These are phyloP conservation scores for Triangularia verruculosa DNA, from an alignment of 2,329 filamentous ascomycete genomes.

Conservation along the genomic window DNA sequence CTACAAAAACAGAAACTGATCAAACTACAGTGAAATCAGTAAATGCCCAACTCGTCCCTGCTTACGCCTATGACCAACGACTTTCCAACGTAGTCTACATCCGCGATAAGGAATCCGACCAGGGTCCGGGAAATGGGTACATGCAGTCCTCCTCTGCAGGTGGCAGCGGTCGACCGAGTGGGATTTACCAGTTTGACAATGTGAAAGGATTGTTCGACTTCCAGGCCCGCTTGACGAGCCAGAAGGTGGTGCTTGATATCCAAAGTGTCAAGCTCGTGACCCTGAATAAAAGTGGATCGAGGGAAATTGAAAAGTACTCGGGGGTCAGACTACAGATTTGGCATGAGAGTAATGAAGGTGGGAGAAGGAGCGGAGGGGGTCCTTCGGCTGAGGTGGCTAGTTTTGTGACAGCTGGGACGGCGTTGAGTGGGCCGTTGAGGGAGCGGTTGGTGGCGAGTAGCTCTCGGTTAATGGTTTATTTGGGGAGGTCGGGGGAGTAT, in stretches of 20 bases:
- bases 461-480: constrained; percentile 29
- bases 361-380: constrained; percentile 10
- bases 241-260: constrained; percentile 32
- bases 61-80: constrained; percentile 32
- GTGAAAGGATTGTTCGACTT: constrained; percentile 30
- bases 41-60: constrained; percentile 31
- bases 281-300: constrained; percentile 22
- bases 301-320: constrained; percentile 27
- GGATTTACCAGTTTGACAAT: constrained; percentile 30
- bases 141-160: constrained; percentile 10
- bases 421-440: constrained; percentile 29
- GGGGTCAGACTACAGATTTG: constrained; percentile 31
- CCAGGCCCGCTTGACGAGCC: constrained; percentile 30
- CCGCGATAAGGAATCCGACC: constrained; percentile 29
- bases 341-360: constrained; percentile 27
- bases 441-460: constrained; percentile 26
- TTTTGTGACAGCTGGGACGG: constrained; percentile 31
- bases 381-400: constrained; percentile 27
- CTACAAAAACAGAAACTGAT: neutral
- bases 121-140: constrained; percentile 16
- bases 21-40: constrained; percentile 27
- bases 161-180: constrained; percentile 24
- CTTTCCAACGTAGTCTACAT: constrained; percentile 29
- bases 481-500: constrained; percentile 30
- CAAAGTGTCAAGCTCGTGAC: constrained; percentile 29